Evolutionary conservation across 1,284 basidiomycete species (phyloP).

Genomic region (Fistulina hepatica): DNA sequence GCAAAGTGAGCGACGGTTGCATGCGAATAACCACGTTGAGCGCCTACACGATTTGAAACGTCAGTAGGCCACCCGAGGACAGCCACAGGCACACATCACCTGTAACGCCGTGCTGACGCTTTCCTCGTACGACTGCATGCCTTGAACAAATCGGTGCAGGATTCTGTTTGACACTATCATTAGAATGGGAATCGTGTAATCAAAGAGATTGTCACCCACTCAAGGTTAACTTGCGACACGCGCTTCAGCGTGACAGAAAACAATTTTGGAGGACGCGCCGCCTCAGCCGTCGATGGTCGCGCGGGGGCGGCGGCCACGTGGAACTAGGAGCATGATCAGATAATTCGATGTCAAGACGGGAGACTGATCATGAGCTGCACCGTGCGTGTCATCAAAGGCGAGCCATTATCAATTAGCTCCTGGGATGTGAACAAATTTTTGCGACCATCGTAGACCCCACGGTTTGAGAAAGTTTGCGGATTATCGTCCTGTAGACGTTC

Average conservation of each 20-base stretch:
- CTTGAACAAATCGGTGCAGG: conserved; percentile 50
- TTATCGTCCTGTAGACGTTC: conserved; percentile 25
- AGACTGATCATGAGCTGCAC: too few relatives aligned
- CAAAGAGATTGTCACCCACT: conserved; percentile 30
- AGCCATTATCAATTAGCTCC: conserved; percentile 25
- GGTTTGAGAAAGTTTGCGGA: conserved; percentile 30
- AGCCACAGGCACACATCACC: conserved; percentile 27
- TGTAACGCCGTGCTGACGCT: conserved; percentile 63
- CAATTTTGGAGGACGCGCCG: conserved; percentile 33
- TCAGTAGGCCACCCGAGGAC: background rate
- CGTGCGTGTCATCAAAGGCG: too few relatives aligned
- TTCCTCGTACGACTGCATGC: conserved; percentile 60
- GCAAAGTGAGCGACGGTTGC: background rate
- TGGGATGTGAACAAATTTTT: conserved; percentile 37
- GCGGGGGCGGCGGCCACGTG: too few relatives aligned
- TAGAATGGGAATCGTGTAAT: background rate
- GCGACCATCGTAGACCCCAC: conserved; percentile 38
- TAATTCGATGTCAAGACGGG: too few relatives aligned
- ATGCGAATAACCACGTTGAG: conserved; percentile 57
- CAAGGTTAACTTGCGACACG: conserved; percentile 48
- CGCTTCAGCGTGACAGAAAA: conserved; percentile 41
- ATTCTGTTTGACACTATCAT: conserved; percentile 37
- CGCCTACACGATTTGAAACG: background rate
- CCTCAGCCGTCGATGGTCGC: too few relatives aligned
- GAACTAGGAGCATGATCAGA: too few relatives aligned